phyloP scores from a whole-genome alignment of 1,139 yeast genomes.

The Geotrichum candidum region DNA sequence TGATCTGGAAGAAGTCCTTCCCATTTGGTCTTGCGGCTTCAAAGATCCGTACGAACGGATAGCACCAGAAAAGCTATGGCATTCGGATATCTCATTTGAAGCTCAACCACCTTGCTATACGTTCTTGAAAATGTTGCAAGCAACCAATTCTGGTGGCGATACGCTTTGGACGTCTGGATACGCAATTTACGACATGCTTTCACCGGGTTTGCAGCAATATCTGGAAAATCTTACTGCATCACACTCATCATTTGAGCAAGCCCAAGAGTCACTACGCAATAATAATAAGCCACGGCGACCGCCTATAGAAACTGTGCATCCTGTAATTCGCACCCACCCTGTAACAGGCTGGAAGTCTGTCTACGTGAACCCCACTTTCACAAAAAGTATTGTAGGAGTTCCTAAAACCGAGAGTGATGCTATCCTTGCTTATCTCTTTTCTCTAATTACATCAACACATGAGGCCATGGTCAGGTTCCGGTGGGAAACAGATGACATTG shows the following conservation, averaged over 20 bases:
- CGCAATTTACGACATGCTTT: conserved; percentile 44
- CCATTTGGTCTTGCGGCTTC: conserved; percentile 28
- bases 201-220: conserved; percentile 40
- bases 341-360: conserved; percentile 45
- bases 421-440: conserved; percentile 40
- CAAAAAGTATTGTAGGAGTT: conserved; percentile 39
- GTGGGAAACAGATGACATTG: conserved; percentile 57
- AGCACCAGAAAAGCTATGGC: conserved; percentile 34
- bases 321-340: conserved; percentile 44
- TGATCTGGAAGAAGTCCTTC: conserved; percentile 50
- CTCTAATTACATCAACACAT: conserved; percentile 41
- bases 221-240: conserved; percentile 37
- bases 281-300: conserved; percentile 21
- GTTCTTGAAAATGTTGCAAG: conserved; percentile 40
- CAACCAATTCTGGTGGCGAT: conserved; percentile 42
- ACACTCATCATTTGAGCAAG: conserved; percentile 30
- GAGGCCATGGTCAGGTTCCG: conserved; percentile 41
- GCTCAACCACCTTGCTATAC: conserved; percentile 44
- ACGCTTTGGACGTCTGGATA: conserved; percentile 45
- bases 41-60: background rate
- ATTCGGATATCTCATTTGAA: conserved; percentile 45
- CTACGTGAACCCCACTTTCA: conserved; percentile 40
- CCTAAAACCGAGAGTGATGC: conserved; percentile 33
- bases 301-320: conserved; percentile 36
- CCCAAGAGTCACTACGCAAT: conserved; percentile 30